Evolutionary conservation across 116 monocot genomes (phyloP).

Genomic region (Posidonia oceanica): DNA sequence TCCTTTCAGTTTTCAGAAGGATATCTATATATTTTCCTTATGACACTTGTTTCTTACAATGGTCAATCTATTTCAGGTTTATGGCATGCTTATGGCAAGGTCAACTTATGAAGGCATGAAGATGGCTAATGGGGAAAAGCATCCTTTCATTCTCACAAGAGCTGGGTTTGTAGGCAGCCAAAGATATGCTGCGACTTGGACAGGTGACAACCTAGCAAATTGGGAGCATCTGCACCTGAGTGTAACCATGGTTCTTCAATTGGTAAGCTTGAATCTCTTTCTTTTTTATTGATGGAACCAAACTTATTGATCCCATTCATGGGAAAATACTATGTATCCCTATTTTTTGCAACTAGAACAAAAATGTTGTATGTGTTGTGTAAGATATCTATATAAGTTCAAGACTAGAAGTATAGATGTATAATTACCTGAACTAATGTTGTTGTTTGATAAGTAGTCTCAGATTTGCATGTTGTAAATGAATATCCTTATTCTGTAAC

Average conservation of each 20-base stretch:
- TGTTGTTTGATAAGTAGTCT: no score
- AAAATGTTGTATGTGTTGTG: no score
- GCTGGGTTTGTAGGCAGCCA: conserved; percentile 96
- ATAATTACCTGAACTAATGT: no score
- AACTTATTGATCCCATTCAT: not conserved
- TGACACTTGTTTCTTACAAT: not conserved
- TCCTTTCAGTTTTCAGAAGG: not conserved
- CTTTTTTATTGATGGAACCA: no score
- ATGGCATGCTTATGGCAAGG: conserved; percentile 94
- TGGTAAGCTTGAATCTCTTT: conserved; percentile 27
- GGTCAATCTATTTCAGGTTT: conserved; percentile 34
- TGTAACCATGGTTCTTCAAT: conserved; percentile 84
- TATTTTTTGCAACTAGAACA: no score
- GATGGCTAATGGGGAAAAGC: conserved; percentile 44
- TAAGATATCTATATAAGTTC: no score
- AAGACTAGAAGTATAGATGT: no score
- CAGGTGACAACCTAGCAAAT: conserved; percentile 80
- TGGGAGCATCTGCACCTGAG: conserved; percentile 99
- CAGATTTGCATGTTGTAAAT: no score
- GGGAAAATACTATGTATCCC: no score
- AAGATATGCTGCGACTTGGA: conserved; percentile 98
- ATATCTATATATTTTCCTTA: not conserved
- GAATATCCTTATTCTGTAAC: no score
- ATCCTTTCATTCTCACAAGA: conserved; percentile 97
- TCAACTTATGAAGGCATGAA: conserved; percentile 95